Evolutionary conservation across 1,139 yeast genomes (phyloP), one percentile per base, ranked within the genome.

Genomic region (Magnusiomyces suaveolens): DNA sequence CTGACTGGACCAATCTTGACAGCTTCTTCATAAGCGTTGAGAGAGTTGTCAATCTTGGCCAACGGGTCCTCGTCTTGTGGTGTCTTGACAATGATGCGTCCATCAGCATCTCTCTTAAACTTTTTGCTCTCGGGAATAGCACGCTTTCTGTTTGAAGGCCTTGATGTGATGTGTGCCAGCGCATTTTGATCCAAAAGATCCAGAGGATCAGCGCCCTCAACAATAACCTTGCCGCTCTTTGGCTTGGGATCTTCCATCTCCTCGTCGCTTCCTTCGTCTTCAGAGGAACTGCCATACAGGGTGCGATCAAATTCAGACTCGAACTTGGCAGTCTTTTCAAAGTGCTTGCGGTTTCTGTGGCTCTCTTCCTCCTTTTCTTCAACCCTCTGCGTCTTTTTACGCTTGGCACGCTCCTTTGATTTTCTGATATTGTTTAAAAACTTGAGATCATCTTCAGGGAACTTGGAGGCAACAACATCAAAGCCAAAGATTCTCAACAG

Each of bases 11-110:
- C 97, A 63, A 84, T 87, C 68, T 82, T 84, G 44, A 92, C 89
- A 14, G 97, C 98, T 61, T 88, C 96, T 62, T 89, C 80, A 67
- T 92, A 92, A 0, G 97, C 97, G 67, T 87, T 87, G 60, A 90
- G 80, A 26, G 96, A 94, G n/a, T 65, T 67, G 43, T 71, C 75
- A 10, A 69, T 69, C 57, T 74, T 76, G 57, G 81, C 80, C 55
- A 80, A 66, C 61, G 79, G 80, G 48, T 84, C 86, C 69, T 76
- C 72, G 4, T 62, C 63, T 10, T 57, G 59, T 21, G 64, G 63
- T 21, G 76, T 68, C 52, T 64, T 64, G 53, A 73, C 63, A 39
- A 72, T 60, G 43, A 72, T 60, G 54, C 64, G 62, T 21, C 76
- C 76, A 18, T 69, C 66, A 51, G 77, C 78, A 60, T 79, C 76